These are phyloP conservation scores for Aurantiochytrium sp. DNA, from an alignment of 108 stramenopile species.

Conservation along the genomic window DNA sequence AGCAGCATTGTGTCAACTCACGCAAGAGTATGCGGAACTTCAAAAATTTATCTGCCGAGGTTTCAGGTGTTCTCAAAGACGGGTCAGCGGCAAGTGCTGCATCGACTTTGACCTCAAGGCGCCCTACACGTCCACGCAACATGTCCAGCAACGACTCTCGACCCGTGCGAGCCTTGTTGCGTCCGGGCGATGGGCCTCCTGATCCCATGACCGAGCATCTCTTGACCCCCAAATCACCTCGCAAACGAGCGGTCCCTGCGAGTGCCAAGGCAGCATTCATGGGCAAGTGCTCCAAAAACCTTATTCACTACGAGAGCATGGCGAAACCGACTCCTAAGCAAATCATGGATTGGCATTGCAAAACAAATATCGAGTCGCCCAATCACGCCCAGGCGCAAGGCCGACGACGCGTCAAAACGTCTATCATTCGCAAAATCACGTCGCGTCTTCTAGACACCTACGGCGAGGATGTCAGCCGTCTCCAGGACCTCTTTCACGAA, in stretches of 20 bases:
- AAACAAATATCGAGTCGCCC: too few relatives aligned
- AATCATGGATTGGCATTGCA: too few relatives aligned
- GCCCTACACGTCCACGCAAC: neutral
- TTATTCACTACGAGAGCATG: neutral
- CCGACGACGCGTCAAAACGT: too few relatives aligned
- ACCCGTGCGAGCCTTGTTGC: neutral
- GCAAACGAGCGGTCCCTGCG: neutral
- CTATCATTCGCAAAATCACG: too few relatives aligned
- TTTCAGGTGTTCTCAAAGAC: neutral
- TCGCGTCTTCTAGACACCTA: too few relatives aligned
- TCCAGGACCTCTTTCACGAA: too few relatives aligned
- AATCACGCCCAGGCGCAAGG: too few relatives aligned
- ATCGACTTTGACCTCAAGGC: too few relatives aligned
- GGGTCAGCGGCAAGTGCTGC: too few relatives aligned
- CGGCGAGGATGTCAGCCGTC: too few relatives aligned
- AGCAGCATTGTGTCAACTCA: neutral
- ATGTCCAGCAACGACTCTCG: neutral
- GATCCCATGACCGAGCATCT: neutral
- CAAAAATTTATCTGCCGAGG: neutral
- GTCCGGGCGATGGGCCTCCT: neutral
- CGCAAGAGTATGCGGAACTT: neutral
- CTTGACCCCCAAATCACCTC: neutral
- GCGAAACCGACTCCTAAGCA: neutral
- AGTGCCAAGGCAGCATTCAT: neutral
- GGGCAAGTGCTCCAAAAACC: neutral